These are phyloP conservation scores for Epichloe scottii DNA, from an alignment of 2,329 filamentous ascomycete species.

Conservation along the genomic window DNA sequence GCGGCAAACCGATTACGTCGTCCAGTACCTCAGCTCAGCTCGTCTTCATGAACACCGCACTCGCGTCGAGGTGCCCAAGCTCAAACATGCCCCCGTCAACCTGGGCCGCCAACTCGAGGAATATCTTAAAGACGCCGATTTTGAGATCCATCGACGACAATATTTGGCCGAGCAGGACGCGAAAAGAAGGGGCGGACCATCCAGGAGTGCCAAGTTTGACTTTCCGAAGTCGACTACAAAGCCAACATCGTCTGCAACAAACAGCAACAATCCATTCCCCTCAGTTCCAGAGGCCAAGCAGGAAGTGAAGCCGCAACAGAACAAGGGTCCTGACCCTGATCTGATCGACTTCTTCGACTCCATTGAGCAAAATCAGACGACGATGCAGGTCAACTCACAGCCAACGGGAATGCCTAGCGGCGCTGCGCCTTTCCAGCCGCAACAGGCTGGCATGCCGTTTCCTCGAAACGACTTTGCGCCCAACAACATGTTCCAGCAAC, in stretches of 20 bases:
- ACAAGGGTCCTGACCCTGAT: constrained; percentile 59
- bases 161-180: constrained; percentile 81
- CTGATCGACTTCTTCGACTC: constrained; percentile 92
- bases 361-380: constrained; percentile 78
- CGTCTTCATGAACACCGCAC: constrained; percentile 88
- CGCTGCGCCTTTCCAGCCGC: constrained; percentile 24
- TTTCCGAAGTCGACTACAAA: constrained; percentile 18
- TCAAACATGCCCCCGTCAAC: constrained; percentile 94
- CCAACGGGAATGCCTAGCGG: constrained; percentile 21
- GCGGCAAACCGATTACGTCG: constrained; percentile 82
- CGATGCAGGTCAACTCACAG: constrained; percentile 39
- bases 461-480: constrained; percentile 11
- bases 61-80: constrained; percentile 83
- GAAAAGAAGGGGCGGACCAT: constrained; percentile 36
- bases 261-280: constrained; percentile 30
- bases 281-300: constrained; percentile 20
- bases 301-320: constrained; percentile 32
- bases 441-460: constrained; percentile 23
- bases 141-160: constrained; percentile 83
- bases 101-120: constrained; percentile 83
- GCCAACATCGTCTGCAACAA: constrained; percentile 22
- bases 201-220: constrained; percentile 20
- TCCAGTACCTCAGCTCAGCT: constrained; percentile 77
- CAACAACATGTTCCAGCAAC: constrained; percentile 21
- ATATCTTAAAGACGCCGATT: constrained; percentile 88